A percentile compares a stretch with the other conserved stretches of the same genome.
phyloP scores from a whole-genome alignment of 495 filamentous ascomycete genomes.

The Barbatosphaeria neglecta region DNA sequence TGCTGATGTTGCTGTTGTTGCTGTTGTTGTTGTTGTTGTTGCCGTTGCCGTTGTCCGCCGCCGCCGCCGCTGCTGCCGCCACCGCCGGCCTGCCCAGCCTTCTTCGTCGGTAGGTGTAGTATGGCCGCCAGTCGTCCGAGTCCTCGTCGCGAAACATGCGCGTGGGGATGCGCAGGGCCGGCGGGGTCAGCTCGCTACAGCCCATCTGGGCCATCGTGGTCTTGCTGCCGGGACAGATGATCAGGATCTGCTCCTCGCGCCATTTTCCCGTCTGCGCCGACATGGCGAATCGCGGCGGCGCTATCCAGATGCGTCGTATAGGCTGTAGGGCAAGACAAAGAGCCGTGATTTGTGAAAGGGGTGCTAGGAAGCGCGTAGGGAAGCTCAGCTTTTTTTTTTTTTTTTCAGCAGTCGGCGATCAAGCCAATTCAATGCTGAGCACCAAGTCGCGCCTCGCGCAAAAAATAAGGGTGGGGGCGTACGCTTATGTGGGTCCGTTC shows the following conservation, averaged over 20 bases:
- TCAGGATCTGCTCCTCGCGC: constrained; percentile 44
- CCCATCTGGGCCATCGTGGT: constrained; percentile 90
- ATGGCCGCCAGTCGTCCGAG: constrained; percentile 69
- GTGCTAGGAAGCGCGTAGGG: no score
- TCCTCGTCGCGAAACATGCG: constrained; percentile 87
- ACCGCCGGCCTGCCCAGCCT: constrained; percentile 20
- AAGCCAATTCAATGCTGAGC: no score
- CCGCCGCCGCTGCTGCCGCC: constrained; percentile 17
- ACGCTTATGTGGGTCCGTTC: no score
- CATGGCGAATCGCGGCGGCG: constrained; percentile 22
- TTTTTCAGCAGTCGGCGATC: no score
- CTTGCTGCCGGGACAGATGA: constrained; percentile 91
- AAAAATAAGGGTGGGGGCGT: no score
- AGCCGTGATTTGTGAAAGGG: no score
- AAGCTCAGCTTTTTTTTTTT: no score
- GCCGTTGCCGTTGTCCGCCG: constrained; percentile 14
- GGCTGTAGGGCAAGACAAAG: no score
- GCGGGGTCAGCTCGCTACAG: constrained; percentile 82
- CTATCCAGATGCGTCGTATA: no score
- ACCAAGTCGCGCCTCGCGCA: no score
- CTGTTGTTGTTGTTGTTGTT: no score
- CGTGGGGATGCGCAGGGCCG: constrained; percentile 67
- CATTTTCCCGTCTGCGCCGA: constrained; percentile 36
- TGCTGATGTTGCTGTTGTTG: no score
- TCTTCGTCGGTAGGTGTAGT: constrained; percentile 61